Evolutionary conservation across 164 flowering plant genomes (phyloP).

Genomic region (Dillenia suffruticosa): DNA sequence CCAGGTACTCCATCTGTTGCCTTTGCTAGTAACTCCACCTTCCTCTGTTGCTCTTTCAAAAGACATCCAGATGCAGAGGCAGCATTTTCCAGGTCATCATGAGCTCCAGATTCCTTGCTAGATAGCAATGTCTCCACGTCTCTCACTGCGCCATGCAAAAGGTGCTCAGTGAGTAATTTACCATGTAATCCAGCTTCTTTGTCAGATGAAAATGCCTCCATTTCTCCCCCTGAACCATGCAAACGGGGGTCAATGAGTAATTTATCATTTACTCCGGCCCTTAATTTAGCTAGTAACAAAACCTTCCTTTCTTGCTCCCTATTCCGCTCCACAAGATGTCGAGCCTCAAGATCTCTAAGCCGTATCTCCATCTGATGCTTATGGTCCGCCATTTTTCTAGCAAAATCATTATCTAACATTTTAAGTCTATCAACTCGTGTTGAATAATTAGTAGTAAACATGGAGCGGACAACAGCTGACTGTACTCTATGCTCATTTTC

Average conservation of each 20-base stretch:
- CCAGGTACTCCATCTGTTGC: conserved; percentile 28
- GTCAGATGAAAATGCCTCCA: too few species aligned
- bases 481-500: conserved; percentile 29
- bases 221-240: too few species aligned
- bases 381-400: conserved; percentile 33
- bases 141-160: conserved; percentile 14
- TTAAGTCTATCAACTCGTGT: conserved; percentile 38
- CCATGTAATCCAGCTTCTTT: conserved; percentile 3
- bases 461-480: conserved; percentile 28
- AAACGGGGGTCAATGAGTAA: too few species aligned
- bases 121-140: conserved; percentile 7
- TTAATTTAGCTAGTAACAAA: neutral
- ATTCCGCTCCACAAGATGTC: conserved; percentile 27
- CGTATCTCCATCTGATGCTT: conserved; percentile 15
- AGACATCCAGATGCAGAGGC: too few species aligned
- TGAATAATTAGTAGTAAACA: conserved; percentile 19
- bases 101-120: too few species aligned
- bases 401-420: conserved; percentile 25
- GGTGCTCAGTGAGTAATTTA: conserved; percentile 16
- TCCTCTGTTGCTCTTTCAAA: too few species aligned
- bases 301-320: conserved; percentile 22
- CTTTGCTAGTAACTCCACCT: conserved; percentile 24
- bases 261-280: too few species aligned
- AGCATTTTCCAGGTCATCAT: neutral
- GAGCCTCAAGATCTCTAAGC: conserved; percentile 36